Base-by-base conservation (phyloP, 108 stramenopile genomes). In the Nitzschia putrida region DNA sequence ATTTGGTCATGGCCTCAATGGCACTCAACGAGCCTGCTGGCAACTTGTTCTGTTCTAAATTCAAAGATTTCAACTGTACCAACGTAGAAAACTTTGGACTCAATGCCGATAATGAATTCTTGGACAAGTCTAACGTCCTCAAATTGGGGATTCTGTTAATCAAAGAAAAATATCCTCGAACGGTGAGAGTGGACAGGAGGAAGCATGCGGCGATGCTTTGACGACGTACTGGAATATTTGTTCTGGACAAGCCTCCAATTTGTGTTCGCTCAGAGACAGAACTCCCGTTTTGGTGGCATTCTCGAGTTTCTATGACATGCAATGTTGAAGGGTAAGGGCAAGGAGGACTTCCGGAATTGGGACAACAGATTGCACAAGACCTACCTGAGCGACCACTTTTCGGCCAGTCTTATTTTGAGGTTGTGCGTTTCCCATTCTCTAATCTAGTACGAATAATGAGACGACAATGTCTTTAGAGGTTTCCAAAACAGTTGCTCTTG, bases 231-330 rank as follows among this genome's bases (percentile, higher is more conserved):
- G 67, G 73, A 88, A 91, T 8, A 94, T 82, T 53, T 76, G 73
- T 9, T 54, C 57, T 39, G 90, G 90, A 45, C 89, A 83, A 13
- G 60, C 72, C 23, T 90, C 86, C 20, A 94, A 69, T 37, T 75
- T 71, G 51, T 94, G 93, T 61, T 94, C 93, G 22, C 81, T 81
- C 23, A 94, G 73, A 38, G 90, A 91, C n/a, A 94, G 68, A 24
- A 94, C 68, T 14, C 79, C 79, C 0, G 85, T 82, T 60, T 89
- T 89, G 22, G 68, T 66, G 5, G 88, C 88, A 66, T 83, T 84
- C 50, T 89, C 88, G 9, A 86, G 42, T 74, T 89, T 89, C 76
- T 89, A 3, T 8, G 49, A 47, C 16, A 34, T 1, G 4, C 29
- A 34, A 34, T 1, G 4, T 1, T 34, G 29, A 4, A 3, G 29